Conservation (phyloP, 2,329 filamentous ascomycete species). For the Claviceps quebecensis region DNA sequence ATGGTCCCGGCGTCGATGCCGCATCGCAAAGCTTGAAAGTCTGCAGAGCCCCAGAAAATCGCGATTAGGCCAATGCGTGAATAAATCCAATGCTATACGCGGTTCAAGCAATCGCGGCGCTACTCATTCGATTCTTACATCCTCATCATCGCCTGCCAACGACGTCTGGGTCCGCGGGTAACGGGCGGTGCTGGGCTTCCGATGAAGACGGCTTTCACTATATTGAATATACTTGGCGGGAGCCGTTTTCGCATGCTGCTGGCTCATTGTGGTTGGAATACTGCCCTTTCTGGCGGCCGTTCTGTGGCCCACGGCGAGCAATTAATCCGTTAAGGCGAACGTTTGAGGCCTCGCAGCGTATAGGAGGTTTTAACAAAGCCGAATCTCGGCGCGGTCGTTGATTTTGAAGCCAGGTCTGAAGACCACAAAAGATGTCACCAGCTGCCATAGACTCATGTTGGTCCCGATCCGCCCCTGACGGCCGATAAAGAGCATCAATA, state of each 20-base stretch:
- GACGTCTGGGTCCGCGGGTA: conserved; percentile 61
- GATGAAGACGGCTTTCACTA: conserved; percentile 82
- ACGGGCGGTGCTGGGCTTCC: conserved; percentile 76
- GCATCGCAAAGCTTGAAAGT: conserved; percentile 46
- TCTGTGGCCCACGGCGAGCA: conserved; percentile 75
- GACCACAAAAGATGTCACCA: conserved; percentile 54
- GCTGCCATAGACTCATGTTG: conserved; percentile 59
- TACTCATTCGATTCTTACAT: conserved; percentile 66
- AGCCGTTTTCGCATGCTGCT: conserved; percentile 57
- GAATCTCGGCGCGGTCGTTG: conserved; percentile 75
- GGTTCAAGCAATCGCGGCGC: conserved; percentile 53
- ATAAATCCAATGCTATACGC: conserved; percentile 60
- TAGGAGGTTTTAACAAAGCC: conserved; percentile 53
- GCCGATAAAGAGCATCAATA: conserved; percentile 49
- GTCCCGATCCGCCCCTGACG: conserved; percentile 63
- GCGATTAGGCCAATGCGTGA: conserved; percentile 65
- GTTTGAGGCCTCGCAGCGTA: conserved; percentile 32
- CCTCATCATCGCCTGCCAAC: conserved; percentile 77
- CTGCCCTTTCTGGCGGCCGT: conserved; percentile 73
- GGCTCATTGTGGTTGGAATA: conserved; percentile 75
- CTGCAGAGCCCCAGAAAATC: conserved; percentile 76
- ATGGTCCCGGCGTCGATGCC: conserved; percentile 52
- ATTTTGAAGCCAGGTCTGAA: conserved; percentile 58
- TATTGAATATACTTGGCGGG: conserved; percentile 82
- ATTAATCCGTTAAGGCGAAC: conserved; percentile 49